Base-by-base conservation (phyloP, 257 asterid species). In the Solanum etuberosum region DNA sequence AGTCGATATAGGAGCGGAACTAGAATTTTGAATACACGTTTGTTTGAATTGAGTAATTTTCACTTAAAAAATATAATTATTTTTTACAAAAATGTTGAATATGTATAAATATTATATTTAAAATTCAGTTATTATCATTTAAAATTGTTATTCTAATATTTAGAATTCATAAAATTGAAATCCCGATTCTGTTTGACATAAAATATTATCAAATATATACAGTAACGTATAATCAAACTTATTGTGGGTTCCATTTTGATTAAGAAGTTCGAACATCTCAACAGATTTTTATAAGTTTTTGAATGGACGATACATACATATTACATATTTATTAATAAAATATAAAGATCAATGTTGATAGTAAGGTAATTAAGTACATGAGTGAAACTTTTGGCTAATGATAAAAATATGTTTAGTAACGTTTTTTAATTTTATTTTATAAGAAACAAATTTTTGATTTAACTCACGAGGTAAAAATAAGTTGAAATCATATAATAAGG, bases 221-320 rank as follows among this genome's bases (percentile, higher is more conserved):
- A 20, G 13, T 13, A 78, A 25, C 4, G 25, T 43, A 43, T 27
- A 27, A 78, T 27, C 40, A 78, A 46, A 43, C 1, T 29, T 29
- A 20, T 29, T 29, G 67, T 48, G 29, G 85, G 85, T 80, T 80
- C 85, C 85, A 80, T 29, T 80, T 80, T 46, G 67, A 80, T 29
- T 80, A 29, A 46, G 42, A 80, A 9, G 84, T 48, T 80, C 29
- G 42, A 80, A 80, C 37, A 16, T 29, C 29, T 80, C 67, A 43
- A 42, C 4, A 27, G 23, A 27, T 14, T 77, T 77, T 42, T 40
- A 16, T 16, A 6, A 43, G n/a, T 43, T 42, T 43, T 10, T 40
- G 61, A 77, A 77, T n/a, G 59, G 59, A 76, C 13, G 1, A 76
- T 42, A 3, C 13, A n/a, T 3, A 25, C 7, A 14, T 25, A 77